Percentiles rank a stretch among this genome's conserved stretches.
These are phyloP conservation scores for Hyaloscypha bicolor DNA, from an alignment of 495 filamentous ascomycete genomes.

Conservation along the genomic window DNA sequence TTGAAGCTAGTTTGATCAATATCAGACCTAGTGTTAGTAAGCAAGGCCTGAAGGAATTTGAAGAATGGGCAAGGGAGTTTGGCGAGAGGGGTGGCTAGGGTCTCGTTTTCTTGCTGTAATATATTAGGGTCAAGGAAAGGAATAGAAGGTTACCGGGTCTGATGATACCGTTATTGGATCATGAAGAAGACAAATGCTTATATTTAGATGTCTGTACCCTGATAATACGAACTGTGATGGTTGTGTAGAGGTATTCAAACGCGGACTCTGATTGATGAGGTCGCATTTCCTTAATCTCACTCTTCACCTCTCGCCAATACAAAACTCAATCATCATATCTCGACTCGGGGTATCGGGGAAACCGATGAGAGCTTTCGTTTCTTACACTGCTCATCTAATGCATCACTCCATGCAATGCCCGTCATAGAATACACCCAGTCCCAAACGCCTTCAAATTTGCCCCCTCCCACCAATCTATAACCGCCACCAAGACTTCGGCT, in stretches of 20 bases:
- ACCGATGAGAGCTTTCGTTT: background rate
- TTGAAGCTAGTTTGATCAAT: slow-evolving; percentile 78
- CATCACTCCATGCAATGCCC: background rate
- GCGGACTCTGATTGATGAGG: background rate
- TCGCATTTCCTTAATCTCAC: background rate
- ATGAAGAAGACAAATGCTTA: slow-evolving; percentile 8
- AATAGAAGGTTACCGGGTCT: background rate
- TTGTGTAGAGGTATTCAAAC: background rate
- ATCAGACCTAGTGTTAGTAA: slow-evolving; percentile 92
- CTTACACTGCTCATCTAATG: slow-evolving; percentile 3
- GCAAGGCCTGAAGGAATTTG: slow-evolving; percentile 80
- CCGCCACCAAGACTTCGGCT: background rate
- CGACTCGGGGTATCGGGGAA: too few relatives aligned
- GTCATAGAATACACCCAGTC: slow-evolving; percentile 7
- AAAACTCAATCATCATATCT: too few relatives aligned
- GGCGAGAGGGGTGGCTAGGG: slow-evolving; percentile 85
- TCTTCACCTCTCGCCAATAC: too few relatives aligned
- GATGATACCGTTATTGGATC: slow-evolving; percentile 5
- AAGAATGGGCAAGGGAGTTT: slow-evolving; percentile 93
- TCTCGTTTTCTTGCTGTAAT: slow-evolving; percentile 7
- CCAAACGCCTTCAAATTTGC: slow-evolving; percentile 7
- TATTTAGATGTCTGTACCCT: background rate
- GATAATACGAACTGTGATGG: background rate
- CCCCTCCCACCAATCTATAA: background rate
- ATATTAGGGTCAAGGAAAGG: slow-evolving; percentile 9